Base-by-base conservation (phyloP, 2,329 filamentous ascomycete genomes). In the Phaeophleospora eucalypticola region DNA sequence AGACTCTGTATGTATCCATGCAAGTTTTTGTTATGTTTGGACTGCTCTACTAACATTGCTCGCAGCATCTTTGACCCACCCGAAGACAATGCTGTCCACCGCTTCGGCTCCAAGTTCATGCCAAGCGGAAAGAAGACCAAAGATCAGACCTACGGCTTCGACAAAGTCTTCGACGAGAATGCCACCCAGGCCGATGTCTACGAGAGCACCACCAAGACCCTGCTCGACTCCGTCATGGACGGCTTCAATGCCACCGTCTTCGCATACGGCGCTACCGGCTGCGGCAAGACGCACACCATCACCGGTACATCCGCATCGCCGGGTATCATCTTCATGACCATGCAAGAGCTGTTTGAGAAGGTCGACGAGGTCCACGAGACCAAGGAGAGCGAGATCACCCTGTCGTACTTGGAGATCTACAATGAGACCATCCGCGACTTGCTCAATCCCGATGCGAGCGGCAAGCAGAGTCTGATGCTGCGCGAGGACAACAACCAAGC, bases 221-320 rank as follows among this genome's bases (percentile, higher is more conserved):
- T 98, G n/a, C 80, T 98, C 51, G 91, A 97, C 66, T 96, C 86
- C 65, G 90, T 98, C 14, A 77, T 98, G 48, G 90, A 98, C 58
- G 93, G 93, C 56, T 98, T 96, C 76, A 98, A 98, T 74, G 93
- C 93, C 39, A 98, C 93, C 0, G 93, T 98, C 3, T 98, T 98
- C 66, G 93, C 93, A 41, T 98, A 98, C 68, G 93, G 93, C 58
- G 93, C 93, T 33, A 98, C 93, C 0, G 93, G 93, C 33, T 98
- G 93, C 68, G 93, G 93, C 68, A 98, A 98, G 73, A 98, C 93
- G 18, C 93, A 98, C 68, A 98, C 93, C 8, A 98, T 98, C 62
- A 76, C 72, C 60, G 93, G 93, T 57, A 96, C 91, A 0, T 73
- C 89, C 1, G 87, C 95, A 65, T 86, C 95, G 63, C 93, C 93